Percentiles rank a stretch among this genome's conserved stretches.
Conservation (phyloP, 768 basidiomycete species). For the Tulasnella sp. region DNA sequence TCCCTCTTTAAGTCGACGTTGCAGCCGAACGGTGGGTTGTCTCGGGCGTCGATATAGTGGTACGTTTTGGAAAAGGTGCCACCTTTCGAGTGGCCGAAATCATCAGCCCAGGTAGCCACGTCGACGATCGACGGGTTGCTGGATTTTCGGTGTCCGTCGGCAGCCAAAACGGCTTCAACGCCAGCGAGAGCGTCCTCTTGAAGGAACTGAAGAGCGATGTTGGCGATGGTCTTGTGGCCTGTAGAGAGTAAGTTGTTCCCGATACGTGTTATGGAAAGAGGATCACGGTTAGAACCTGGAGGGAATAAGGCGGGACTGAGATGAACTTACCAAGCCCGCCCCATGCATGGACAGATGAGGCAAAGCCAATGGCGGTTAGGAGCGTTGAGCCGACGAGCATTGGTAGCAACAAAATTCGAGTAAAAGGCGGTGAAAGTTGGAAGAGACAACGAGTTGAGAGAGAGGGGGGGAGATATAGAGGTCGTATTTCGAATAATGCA, state of each 20-base stretch:
- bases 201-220: conserved; percentile 1
- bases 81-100: background rate
- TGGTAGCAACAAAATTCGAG: too few species aligned
- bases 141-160: background rate
- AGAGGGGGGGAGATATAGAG: background rate
- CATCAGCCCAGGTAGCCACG: conserved; percentile 16
- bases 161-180: background rate
- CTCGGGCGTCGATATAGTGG: conserved; percentile 16
- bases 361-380: background rate
- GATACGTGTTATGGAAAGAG: background rate
- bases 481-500: too few species aligned
- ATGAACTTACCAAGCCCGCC: background rate
- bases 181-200: background rate
- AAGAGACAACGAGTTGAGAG: background rate
- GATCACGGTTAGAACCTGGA: background rate
- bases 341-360: background rate
- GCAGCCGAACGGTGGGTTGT: conserved; percentile 10
- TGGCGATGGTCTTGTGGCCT: conserved; percentile 14
- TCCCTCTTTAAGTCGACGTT: conserved; percentile 1
- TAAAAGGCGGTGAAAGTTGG: background rate
- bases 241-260: background rate
- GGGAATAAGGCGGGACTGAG: background rate
- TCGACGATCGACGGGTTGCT: background rate
- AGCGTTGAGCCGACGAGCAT: background rate
- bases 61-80: background rate